Conservation (phyloP, 768 basidiomycete genomes). For the Suillus alpinus region DNA sequence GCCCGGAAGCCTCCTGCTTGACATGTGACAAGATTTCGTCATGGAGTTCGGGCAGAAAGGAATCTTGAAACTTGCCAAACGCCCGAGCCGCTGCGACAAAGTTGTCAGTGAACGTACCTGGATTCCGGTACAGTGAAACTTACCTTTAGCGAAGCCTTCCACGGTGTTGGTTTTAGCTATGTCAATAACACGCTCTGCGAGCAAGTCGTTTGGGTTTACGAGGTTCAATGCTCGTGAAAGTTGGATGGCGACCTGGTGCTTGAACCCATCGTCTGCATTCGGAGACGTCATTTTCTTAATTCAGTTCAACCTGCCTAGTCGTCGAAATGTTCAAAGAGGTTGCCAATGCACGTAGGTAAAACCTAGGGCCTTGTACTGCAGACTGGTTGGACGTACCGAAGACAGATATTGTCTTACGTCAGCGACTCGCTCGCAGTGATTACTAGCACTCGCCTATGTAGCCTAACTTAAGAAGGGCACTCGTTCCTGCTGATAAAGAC, state of each 20-base stretch:
- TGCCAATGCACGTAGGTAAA: neutral
- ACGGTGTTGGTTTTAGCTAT: slow-evolving; percentile 70
- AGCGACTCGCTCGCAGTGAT: neutral
- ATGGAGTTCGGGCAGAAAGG: slow-evolving; percentile 76
- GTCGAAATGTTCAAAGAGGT: neutral
- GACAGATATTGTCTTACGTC: neutral
- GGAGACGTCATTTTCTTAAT: neutral
- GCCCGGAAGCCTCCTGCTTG: slow-evolving; percentile 58
- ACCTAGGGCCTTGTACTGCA: neutral
- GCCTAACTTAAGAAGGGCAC: neutral
- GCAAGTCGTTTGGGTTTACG: slow-evolving; percentile 78
- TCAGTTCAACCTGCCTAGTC: neutral
- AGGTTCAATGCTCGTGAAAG: slow-evolving; percentile 78
- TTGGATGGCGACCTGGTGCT: slow-evolving; percentile 71
- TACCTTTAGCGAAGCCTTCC: slow-evolving; percentile 69
- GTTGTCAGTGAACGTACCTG: neutral
- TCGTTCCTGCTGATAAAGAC: neutral
- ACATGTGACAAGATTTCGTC: slow-evolving; percentile 73
- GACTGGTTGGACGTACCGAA: neutral
- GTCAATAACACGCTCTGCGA: slow-evolving; percentile 76
- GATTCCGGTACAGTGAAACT: slow-evolving; percentile 11
- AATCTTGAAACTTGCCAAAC: slow-evolving; percentile 85
- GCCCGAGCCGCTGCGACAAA: slow-evolving; percentile 58
- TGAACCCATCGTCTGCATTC: slow-evolving; percentile 39
- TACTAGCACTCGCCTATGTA: too few relatives aligned